Evolutionary conservation across 2,329 filamentous ascomycete species (phyloP), one percentile per base, ranked within the genome.

Genomic region (Pyricularia sp.): DNA sequence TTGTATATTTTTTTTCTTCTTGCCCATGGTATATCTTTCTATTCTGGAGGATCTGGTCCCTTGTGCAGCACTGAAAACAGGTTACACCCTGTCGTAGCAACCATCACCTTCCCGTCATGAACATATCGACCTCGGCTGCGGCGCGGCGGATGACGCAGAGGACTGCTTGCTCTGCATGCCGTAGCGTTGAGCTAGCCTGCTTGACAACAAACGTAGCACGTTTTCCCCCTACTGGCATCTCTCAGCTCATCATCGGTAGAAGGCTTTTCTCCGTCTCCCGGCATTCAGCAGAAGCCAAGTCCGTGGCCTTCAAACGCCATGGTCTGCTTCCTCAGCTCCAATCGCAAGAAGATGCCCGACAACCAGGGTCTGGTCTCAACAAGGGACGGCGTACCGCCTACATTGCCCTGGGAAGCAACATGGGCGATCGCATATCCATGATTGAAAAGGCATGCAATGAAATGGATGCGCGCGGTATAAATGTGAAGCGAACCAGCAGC

Each of bases 391-490:
- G 78, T 72, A 84, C 79, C 64, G 93, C 91, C 0, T 97, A 92
- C 77, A 88, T 99, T 74, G 95, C 94, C 9, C 82, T 99, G 7
- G 95, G 95, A 0, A 97, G 94, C 80, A 99, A 99, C 78, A 79
- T 98, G 67, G 94, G 94, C 4, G 90, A 98, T 76, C 89, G 94
- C 61, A 85, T 97, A 67, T 86, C 84, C 61, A 91, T 90, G 86
- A 96, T 99, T 72, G 93, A 97, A 78, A 84, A 85, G 74, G 94
- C 95, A 0, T 94, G 93, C 77, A 83, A 83, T 64, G 86, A 91
- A 76, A 93, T 99, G 88, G 88, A 92, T 71, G 81, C 83, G 64
- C 83, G 87, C 26, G 89, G 88, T 42, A 92, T 98, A 76, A 86
- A 80, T 68, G 86, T 99, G 58, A 85, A 88, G 74, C 85, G 90